Evolutionary conservation across 2,329 filamentous ascomycete species (phyloP).

Genomic region (Talaromyces marneffei): DNA sequence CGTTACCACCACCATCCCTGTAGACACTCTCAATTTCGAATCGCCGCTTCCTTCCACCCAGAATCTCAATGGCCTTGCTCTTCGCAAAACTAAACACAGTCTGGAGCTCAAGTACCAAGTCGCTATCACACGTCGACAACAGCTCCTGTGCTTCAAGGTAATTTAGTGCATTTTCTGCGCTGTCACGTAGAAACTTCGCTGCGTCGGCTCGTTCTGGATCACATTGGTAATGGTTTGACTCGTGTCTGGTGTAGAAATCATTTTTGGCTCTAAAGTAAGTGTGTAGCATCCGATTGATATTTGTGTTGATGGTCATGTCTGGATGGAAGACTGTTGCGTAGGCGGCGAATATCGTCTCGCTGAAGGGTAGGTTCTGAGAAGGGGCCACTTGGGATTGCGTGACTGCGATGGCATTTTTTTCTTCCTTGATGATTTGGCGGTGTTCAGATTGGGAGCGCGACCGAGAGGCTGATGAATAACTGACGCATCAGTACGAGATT

Average conservation of each 20-base stretch:
- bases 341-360: background rate
- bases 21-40: constrained; percentile 25
- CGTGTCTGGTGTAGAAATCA: constrained; percentile 29
- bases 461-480: background rate
- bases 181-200: constrained; percentile 40
- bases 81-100: constrained; percentile 29
- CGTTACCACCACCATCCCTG: background rate
- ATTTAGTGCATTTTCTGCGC: constrained; percentile 37
- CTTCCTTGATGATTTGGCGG: background rate
- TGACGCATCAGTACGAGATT: background rate
- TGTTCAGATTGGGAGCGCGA: background rate
- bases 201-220: constrained; percentile 22
- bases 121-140: constrained; percentile 14
- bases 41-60: constrained; percentile 35
- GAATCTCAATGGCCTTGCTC: constrained; percentile 30
- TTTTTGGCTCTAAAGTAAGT: constrained; percentile 33
- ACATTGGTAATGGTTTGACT: background rate
- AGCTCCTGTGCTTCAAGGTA: constrained; percentile 29
- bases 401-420: background rate
- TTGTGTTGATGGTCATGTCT: constrained; percentile 17
- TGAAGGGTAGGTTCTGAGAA: background rate
- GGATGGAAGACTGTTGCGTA: constrained; percentile 1
- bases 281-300: constrained; percentile 22
- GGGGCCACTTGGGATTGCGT: background rate
- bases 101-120: constrained; percentile 24